phyloP scores from a whole-genome alignment of 176 grass and related monocot species.

The Oryza coarctata region DNA sequence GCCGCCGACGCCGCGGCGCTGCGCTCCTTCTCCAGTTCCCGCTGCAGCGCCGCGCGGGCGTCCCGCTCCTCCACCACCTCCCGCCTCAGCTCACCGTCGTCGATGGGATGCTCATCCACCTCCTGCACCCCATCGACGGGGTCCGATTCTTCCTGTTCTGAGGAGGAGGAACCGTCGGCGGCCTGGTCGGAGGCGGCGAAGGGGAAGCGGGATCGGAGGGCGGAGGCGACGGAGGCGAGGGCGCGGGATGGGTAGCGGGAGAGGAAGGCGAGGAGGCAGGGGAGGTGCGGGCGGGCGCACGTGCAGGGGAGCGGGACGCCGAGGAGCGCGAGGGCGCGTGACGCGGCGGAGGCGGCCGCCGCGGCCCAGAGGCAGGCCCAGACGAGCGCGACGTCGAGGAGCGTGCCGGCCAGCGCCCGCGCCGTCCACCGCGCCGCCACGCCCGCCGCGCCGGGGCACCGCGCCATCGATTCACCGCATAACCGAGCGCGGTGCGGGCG shows the following conservation, averaged over 20 bases:
- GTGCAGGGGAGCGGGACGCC: constrained; percentile 50
- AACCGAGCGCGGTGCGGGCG: no score
- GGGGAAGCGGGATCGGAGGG: constrained; percentile 51
- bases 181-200: neutral
- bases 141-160: neutral
- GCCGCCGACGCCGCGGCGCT: constrained; percentile 68
- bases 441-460: constrained; percentile 34
- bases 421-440: constrained; percentile 45
- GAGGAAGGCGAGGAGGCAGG: constrained; percentile 37
- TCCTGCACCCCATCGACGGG: constrained; percentile 8
- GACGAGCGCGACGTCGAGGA: constrained; percentile 55
- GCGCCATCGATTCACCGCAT: constrained; percentile 38
- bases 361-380: constrained; percentile 62
- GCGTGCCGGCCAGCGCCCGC: constrained; percentile 41
- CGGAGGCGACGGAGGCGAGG: constrained; percentile 26
- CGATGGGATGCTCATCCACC: neutral
- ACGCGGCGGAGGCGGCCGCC: constrained; percentile 3
- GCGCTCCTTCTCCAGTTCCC: constrained; percentile 86
- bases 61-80: constrained; percentile 43
- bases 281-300: constrained; percentile 45
- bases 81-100: constrained; percentile 18
- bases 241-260: constrained; percentile 31
- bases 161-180: neutral
- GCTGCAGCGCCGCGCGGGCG: constrained; percentile 39
- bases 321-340: constrained; percentile 31